Evolutionary conservation across 75 land plant genomes (phyloP).

Genomic region (Adiantum capillusveneris): DNA sequence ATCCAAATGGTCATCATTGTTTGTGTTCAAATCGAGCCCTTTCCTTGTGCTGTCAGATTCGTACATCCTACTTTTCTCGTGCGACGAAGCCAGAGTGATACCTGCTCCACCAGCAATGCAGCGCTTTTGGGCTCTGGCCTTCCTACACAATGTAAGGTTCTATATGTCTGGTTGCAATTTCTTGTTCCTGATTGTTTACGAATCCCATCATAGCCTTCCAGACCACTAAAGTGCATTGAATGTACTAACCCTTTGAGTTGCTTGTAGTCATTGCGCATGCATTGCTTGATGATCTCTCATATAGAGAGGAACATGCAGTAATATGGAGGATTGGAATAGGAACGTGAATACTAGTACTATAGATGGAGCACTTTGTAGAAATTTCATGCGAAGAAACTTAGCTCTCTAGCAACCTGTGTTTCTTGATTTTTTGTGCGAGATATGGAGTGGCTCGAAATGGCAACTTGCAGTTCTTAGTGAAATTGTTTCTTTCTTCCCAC

Average conservation of each 20-base stretch:
- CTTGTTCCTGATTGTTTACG: slow-evolving; percentile 7
- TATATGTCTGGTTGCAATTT: slow-evolving; percentile 11
- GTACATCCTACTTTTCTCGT: background rate
- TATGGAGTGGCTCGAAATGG: too few species aligned
- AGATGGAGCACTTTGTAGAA: too few species aligned
- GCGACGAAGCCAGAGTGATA: background rate
- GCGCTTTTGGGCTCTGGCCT: slow-evolving; percentile 37
- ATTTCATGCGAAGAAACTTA: too few species aligned
- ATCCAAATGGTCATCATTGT: background rate
- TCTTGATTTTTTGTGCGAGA: too few species aligned
- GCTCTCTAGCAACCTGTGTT: too few species aligned
- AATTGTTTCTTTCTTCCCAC: too few species aligned
- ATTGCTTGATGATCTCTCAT: slow-evolving; percentile 17
- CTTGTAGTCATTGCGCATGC: slow-evolving; percentile 7
- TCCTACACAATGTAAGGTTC: slow-evolving; percentile 17
- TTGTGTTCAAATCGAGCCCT: background rate
- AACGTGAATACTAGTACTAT: too few species aligned
- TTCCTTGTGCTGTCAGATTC: background rate
- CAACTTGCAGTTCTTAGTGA: too few species aligned
- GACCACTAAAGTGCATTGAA: background rate
- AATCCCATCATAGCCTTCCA: slow-evolving; percentile 24
- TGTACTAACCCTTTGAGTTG: background rate
- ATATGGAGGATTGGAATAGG: too few species aligned
- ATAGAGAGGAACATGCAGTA: slow-evolving; percentile 10
- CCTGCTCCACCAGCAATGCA: slow-evolving; percentile 16